Base-by-base conservation (phyloP, 768 basidiomycete species). In the Boletus speciosus region DNA sequence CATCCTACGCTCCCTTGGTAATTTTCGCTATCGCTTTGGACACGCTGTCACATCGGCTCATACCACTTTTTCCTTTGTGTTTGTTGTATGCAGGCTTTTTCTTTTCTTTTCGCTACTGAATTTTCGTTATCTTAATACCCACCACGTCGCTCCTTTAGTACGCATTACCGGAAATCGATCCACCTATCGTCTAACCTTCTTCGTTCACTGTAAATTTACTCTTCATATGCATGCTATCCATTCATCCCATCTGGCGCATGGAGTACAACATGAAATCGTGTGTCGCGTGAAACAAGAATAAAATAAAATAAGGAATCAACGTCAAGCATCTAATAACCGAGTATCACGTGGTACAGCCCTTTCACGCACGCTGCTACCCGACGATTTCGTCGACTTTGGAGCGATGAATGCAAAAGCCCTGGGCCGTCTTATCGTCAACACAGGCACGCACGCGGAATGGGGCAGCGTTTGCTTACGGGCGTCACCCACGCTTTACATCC, bases 401-500 rank as follows among this genome's bases (percentile, higher is more conserved):
- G n/a, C 83, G 74, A 61, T 77, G 81, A 54, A 86, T 83, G 61
- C 84, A 86, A 63, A 86, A 85, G 5, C 81, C 83, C 60, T 58
- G 34, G 8, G 4, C 11, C 12, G 15, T n/a, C 40, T 19, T 12
- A 12, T 36, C 21, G 21, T 56, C 53, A 56, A 7, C 58, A 11
- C 35, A 23, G 38, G 16, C 5, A 21, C 9, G 15, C 11, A 25
- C 11, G 31, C 31, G 41, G 4, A 15, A n/a, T 16, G 16, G 5
- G 6, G 3, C 2, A 19, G 15, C 5, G 25, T 15, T 2, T 5
- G 7, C 60, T 25, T 46, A 94, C 93, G 41, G 94, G 94, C 9
- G 85, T 86, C 27, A 96, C 90, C 94, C 94, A 98, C 64, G 85
- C 83, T 62, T 86, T 89, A 66, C 94, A 98, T 23, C 90, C 88